A percentile compares a stretch with the other conserved stretches of the same genome.
Evolutionary conservation across 768 basidiomycete species (phyloP).

Genomic region (Boletus barrowsii): DNA sequence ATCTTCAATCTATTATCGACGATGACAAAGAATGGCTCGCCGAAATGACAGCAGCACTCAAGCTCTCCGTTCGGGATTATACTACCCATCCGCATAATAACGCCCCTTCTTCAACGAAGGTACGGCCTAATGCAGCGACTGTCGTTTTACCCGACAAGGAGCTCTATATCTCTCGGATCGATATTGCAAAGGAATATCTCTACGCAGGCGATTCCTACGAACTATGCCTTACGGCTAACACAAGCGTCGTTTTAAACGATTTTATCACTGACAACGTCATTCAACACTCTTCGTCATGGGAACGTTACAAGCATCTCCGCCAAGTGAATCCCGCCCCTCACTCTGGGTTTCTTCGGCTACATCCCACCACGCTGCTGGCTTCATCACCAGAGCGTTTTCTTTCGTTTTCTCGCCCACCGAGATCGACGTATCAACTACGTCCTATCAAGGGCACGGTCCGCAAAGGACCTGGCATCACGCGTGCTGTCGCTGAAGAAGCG

Average conservation of each 20-base stretch:
- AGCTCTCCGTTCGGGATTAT: slow-evolving; percentile 8
- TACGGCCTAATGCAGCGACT: slow-evolving; percentile 18
- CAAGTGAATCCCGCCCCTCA: slow-evolving; percentile 84
- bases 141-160: slow-evolving; percentile 56
- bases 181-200: slow-evolving; percentile 67
- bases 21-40: slow-evolving; percentile 62
- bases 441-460: slow-evolving; percentile 93
- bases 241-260: slow-evolving; percentile 50
- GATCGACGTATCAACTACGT: slow-evolving; percentile 72
- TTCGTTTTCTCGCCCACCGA: slow-evolving; percentile 66
- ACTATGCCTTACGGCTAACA: slow-evolving; percentile 81
- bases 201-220: slow-evolving; percentile 90
- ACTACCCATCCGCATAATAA: slow-evolving; percentile 11
- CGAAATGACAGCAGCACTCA: slow-evolving; percentile 33
- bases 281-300: slow-evolving; percentile 51
- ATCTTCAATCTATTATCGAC: slow-evolving; percentile 63
- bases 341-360: slow-evolving; percentile 74
- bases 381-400: slow-evolving; percentile 94
- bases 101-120: slow-evolving; percentile 28
- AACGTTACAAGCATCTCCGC: slow-evolving; percentile 69
- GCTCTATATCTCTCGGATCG: slow-evolving; percentile 66
- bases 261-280: slow-evolving; percentile 15
- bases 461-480: slow-evolving; percentile 62
- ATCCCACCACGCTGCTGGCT: slow-evolving; percentile 73
- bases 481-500: slow-evolving; percentile 60